Conservation (phyloP, 2,329 filamentous ascomycete genomes). For the Diaporthe ilicicola region DNA sequence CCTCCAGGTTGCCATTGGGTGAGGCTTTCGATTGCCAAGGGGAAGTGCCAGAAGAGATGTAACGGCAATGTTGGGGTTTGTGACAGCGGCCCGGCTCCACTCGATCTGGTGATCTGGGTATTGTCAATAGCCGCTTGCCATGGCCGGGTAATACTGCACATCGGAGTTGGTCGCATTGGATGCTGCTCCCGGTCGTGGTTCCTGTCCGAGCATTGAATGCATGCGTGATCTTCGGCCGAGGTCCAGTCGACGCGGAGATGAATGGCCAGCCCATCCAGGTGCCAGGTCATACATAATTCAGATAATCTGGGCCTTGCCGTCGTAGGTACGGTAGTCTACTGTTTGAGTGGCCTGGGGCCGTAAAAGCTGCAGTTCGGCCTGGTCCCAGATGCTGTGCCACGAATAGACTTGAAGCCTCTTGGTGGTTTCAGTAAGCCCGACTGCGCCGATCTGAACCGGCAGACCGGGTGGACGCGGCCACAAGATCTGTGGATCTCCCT, state of each 20-base stretch:
- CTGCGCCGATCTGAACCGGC: not conserved
- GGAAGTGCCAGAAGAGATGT: not conserved
- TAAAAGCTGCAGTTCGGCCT: not conserved
- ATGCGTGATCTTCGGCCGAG: not conserved
- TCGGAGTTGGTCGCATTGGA: constrained; percentile 9
- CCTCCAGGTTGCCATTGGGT: constrained; percentile 9
- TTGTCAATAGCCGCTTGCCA: constrained; percentile 10
- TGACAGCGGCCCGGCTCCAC: constrained; percentile 10
- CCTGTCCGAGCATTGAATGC: not conserved
- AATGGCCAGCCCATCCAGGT: not conserved
- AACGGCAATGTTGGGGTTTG: not conserved
- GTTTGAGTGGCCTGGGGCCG: not conserved
- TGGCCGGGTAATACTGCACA: not conserved
- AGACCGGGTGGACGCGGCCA: not conserved
- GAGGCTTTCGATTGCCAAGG: constrained; percentile 18
- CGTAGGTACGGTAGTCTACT: no score
- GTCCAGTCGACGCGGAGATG: not conserved
- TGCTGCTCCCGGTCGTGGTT: not conserved
- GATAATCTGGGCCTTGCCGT: not conserved
- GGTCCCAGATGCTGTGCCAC: not conserved
- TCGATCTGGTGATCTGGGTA: constrained; percentile 2
- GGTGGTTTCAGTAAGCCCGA: constrained; percentile 9
- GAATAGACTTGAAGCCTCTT: not conserved
- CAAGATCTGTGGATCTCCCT: constrained; percentile 3
- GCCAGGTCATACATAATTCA: no score